These are phyloP conservation scores for Suillus luteus DNA, from an alignment of 768 basidiomycete species.

Conservation along the genomic window DNA sequence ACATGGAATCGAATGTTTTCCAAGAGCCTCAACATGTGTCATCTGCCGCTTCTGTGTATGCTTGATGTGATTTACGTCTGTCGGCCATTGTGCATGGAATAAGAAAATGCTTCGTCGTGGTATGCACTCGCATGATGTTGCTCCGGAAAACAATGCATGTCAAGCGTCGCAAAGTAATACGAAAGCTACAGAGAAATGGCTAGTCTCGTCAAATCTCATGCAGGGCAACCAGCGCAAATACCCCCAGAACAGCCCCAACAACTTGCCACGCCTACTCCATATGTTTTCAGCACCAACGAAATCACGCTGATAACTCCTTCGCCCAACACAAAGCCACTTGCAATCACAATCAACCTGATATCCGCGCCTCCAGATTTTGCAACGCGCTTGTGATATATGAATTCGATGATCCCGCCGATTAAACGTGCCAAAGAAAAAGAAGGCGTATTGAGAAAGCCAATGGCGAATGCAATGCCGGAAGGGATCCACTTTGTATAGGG, in stretches of 20 bases:
- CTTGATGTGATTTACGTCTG: background rate
- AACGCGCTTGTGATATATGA: slow-evolving; percentile 58
- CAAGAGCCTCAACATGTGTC: background rate
- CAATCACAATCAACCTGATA: slow-evolving; percentile 81
- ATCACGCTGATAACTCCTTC: slow-evolving; percentile 90
- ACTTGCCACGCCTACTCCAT: slow-evolving; percentile 72
- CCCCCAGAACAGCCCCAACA: slow-evolving; percentile 88
- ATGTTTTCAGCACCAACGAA: slow-evolving; percentile 70
- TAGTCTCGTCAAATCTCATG: slow-evolving; percentile 22
- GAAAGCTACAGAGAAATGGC: background rate
- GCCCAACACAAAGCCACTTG: slow-evolving; percentile 94
- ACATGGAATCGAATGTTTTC: background rate
- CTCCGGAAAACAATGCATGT: background rate
- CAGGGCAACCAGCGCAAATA: slow-evolving; percentile 68
- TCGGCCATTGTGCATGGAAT: background rate
- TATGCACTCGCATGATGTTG: background rate
- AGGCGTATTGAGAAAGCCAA: slow-evolving; percentile 95
- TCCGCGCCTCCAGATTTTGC: slow-evolving; percentile 53
- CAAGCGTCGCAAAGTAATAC: slow-evolving; percentile 1
- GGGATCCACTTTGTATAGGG: slow-evolving; percentile 80
- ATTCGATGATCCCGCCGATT: slow-evolving; percentile 83
- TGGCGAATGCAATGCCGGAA: slow-evolving; percentile 92
- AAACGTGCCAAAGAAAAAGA: slow-evolving; percentile 92
- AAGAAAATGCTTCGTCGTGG: background rate
- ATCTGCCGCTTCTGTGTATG: background rate